Conservation (phyloP, 106 monocot species). For the Platanthera guangdongensis region DNA sequence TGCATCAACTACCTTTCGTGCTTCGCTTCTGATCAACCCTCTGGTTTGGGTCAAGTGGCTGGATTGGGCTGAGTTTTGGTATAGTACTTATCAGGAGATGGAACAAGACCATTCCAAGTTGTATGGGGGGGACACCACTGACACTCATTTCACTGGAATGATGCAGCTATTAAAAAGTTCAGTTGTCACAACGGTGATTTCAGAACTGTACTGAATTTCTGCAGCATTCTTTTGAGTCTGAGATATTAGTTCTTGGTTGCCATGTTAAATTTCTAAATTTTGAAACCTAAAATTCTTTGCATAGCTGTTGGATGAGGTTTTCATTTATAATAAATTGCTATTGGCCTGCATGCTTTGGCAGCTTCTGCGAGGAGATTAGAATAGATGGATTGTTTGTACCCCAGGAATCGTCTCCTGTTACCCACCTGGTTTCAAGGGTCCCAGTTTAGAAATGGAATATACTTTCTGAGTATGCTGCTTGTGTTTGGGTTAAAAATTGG, state of each 20-base stretch:
- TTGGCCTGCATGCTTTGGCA: not conserved
- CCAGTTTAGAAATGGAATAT: not conserved
- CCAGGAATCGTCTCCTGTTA: not conserved
- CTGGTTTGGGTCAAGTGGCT: too few species aligned
- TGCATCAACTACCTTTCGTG: too few species aligned
- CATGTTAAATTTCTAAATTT: not conserved
- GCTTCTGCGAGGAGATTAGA: not conserved
- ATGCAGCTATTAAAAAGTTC: not conserved
- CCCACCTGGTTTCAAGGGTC: not conserved
- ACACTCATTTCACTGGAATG: not conserved
- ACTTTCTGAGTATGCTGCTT: not conserved
- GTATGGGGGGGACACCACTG: too few species aligned
- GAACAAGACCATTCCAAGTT: too few species aligned
- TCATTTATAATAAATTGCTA: not conserved
- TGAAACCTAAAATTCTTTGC: not conserved
- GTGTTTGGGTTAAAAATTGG: not conserved
- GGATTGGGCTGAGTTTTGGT: too few species aligned
- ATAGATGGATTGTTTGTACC: not conserved
- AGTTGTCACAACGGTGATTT: not conserved
- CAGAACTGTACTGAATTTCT: not conserved
- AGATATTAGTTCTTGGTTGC: not conserved
- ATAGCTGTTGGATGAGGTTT: not conserved
- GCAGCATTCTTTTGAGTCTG: not conserved
- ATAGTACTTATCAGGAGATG: too few species aligned
- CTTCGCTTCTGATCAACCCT: too few species aligned